Evolutionary conservation across 352 stramenopile genomes (phyloP).

Genomic region (Blastocystis sp.): DNA sequence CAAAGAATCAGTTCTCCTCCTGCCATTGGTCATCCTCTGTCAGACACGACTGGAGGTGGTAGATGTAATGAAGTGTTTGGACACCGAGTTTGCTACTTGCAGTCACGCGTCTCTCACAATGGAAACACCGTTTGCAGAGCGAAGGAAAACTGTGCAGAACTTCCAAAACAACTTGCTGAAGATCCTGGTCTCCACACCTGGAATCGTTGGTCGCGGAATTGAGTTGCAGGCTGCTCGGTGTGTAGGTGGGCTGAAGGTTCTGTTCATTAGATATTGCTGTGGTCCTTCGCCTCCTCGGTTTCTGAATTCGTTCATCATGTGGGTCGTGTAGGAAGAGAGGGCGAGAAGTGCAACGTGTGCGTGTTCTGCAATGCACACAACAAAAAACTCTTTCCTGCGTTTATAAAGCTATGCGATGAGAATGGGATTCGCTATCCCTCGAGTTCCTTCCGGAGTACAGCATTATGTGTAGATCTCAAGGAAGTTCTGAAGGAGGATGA

Average conservation of each 20-base stretch:
- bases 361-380: conserved; percentile 42
- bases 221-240: neutral
- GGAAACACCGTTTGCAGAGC: neutral
- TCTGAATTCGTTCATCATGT: conserved; percentile 41
- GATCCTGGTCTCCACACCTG: neutral
- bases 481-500: neutral
- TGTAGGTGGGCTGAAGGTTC: neutral
- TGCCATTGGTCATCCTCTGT: conserved; percentile 20
- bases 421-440: neutral
- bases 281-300: conserved; percentile 27
- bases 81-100: neutral
- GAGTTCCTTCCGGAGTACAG: neutral
- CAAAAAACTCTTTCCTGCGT: conserved; percentile 24
- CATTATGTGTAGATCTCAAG: neutral
- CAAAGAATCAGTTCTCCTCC: neutral
- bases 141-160: neutral
- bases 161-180: neutral
- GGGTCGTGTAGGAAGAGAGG: neutral
- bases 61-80: neutral
- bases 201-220: conserved; percentile 31
- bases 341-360: neutral
- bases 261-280: neutral
- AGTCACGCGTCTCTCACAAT: neutral
- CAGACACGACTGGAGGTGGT: conserved; percentile 29
- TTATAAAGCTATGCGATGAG: conserved; percentile 20